These are phyloP conservation scores for Emericellopsis cladophorae DNA, from an alignment of 2,329 filamentous ascomycete species.

Conservation along the genomic window DNA sequence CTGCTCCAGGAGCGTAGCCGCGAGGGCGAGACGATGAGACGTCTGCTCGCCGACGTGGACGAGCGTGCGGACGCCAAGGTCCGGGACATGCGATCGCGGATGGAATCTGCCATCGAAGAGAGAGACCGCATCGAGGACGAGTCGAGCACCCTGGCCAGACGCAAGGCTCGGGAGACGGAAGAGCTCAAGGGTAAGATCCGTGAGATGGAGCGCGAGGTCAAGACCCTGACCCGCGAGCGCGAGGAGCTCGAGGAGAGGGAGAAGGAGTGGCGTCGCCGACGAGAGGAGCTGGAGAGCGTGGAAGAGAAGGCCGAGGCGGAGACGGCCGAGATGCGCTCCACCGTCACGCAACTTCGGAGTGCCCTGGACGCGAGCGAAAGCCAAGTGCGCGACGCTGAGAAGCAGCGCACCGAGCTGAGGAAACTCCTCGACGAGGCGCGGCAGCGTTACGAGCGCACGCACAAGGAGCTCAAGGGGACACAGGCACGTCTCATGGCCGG, in stretches of 20 bases:
- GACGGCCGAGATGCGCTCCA: slow-evolving; percentile 59
- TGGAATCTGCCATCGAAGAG: slow-evolving; percentile 89
- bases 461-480: slow-evolving; percentile 47
- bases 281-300: slow-evolving; percentile 63
- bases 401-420: slow-evolving; percentile 64
- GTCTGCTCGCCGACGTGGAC: slow-evolving; percentile 77
- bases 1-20: slow-evolving; percentile 78
- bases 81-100: slow-evolving; percentile 75
- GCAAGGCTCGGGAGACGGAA: slow-evolving; percentile 71
- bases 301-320: slow-evolving; percentile 61
- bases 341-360: slow-evolving; percentile 65
- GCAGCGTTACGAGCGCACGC: slow-evolving; percentile 64
- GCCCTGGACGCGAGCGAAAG: slow-evolving; percentile 80
- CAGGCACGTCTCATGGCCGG: slow-evolving; percentile 31
- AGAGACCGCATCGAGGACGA: slow-evolving; percentile 89
- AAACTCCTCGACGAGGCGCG: slow-evolving; percentile 68
- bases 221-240: slow-evolving; percentile 58
- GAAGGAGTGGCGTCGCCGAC: slow-evolving; percentile 59
- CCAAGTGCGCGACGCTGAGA: slow-evolving; percentile 72
- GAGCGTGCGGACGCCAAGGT: slow-evolving; percentile 69
- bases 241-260: slow-evolving; percentile 66
- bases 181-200: slow-evolving; percentile 69
- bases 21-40: slow-evolving; percentile 89
- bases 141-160: slow-evolving; percentile 62
- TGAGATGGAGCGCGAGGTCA: slow-evolving; percentile 69